Base-by-base conservation (phyloP, 2,329 filamentous ascomycete species). In the Aspergillus sp. region DNA sequence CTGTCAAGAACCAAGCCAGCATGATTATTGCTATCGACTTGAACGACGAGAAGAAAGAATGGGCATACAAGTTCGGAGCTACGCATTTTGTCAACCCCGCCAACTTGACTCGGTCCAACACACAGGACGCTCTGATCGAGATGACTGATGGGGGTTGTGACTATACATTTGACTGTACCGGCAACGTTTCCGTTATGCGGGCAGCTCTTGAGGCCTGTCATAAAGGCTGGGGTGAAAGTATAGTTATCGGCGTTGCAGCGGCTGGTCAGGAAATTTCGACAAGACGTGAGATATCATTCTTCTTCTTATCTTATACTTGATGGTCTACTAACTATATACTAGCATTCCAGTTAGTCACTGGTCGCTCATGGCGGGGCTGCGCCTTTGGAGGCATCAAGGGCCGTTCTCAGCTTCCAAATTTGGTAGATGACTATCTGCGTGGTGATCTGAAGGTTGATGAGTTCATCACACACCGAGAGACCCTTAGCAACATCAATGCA, bases 131-230 rank as follows among this genome's bases (percentile, higher is more conserved):
- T 79, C 82, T 99, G 59, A 85, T 97, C 62, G 93, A 97, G 76
- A 91, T 97, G 88, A 97, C 94, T 1, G 94, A 97, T 67, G 94
- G 94, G 60, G 94, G 94, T 48, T 95, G 91, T 72, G 94, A 99
- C 79, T 97, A 96, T 80, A 97, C 94, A 44, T 99, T 99, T 71
- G 94, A 97, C 79, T 97, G 94, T 82, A 99, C 94, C 8, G 94
- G 94, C 54, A 97, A 97, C 68, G 92, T 97, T 49, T 83, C 86
- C 62, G 94, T 99, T 51, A 99, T 96, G 94, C 84, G 94, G 58
- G 88, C 90, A 49, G 94, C 94, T 40, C 85, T 99, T 54, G 93
- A 99, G 79, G 92, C 94, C 47, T 96, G 92, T 80, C 94, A 97
- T 82, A 99, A 99, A 84, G 94, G 94, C 45, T 99, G 94, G 94